Conservation (phyloP, 371 early-diverging fungal genomes). For the Lichtheimia ramosa region DNA sequence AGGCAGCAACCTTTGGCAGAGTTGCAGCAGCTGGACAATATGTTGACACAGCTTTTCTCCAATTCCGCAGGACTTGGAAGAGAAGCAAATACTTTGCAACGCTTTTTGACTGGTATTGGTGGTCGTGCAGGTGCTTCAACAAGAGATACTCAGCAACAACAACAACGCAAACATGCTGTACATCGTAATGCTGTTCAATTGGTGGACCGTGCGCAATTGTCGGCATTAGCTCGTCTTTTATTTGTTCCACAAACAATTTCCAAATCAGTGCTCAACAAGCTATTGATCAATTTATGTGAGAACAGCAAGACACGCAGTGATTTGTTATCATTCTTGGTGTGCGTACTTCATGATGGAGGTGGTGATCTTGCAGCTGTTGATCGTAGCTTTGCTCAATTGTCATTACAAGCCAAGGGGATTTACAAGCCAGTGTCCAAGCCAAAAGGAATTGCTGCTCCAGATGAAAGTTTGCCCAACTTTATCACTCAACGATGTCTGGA, state of each 20-base stretch:
- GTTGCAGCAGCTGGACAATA: background rate
- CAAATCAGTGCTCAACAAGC: conserved; percentile 67
- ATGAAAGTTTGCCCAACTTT: conserved; percentile 74
- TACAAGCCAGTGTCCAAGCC: conserved; percentile 31
- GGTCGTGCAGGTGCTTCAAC: background rate
- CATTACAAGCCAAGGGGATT: conserved; percentile 53
- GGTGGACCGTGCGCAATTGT: conserved; percentile 80
- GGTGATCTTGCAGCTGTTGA: conserved; percentile 79
- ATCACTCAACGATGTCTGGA: conserved; percentile 89
- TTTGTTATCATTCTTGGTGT: conserved; percentile 81
- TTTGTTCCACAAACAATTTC: conserved; percentile 79
- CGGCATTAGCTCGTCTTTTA: conserved; percentile 81
- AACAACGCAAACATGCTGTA: conserved; percentile 3
- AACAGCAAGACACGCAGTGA: conserved; percentile 87
- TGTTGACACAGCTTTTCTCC: conserved; percentile 6
- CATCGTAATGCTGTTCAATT: conserved; percentile 76
- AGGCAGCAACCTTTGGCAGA: no score
- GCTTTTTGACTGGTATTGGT: background rate
- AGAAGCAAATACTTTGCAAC: conserved; percentile 12
- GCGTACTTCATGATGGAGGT: conserved; percentile 84
- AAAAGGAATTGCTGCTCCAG: conserved; percentile 23
- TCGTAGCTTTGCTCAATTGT: conserved; percentile 75
- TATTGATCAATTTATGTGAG: conserved; percentile 88
- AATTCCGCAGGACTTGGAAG: conserved; percentile 2
- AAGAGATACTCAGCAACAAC: background rate